A percentile compares a stretch with the other conserved stretches of the same genome.
These are phyloP conservation scores for Exophiala oligosperma DNA, from an alignment of 2,329 filamentous ascomycete genomes.

Conservation along the genomic window DNA sequence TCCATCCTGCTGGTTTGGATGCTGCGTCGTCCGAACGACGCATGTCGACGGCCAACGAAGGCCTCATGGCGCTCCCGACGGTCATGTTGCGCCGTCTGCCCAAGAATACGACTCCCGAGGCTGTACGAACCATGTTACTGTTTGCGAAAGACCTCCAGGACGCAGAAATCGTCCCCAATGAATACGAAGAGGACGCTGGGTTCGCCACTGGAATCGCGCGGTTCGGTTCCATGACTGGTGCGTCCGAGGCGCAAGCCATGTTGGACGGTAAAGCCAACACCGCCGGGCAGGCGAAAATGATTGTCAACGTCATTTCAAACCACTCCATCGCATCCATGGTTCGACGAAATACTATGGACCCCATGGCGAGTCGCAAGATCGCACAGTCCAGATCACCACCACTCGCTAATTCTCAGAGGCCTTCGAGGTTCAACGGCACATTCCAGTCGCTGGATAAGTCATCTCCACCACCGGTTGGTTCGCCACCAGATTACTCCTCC, in stretches of 20 bases:
- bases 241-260: constrained; percentile 59
- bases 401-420: constrained; percentile 48
- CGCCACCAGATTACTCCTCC: constrained; percentile 52
- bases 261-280: constrained; percentile 64
- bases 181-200: constrained; percentile 57
- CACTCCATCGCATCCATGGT: constrained; percentile 35
- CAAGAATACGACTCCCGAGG: constrained; percentile 57
- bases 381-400: constrained; percentile 31
- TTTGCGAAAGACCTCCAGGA: constrained; percentile 65
- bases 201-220: constrained; percentile 60
- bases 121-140: constrained; percentile 63
- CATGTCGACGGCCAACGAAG: constrained; percentile 29
- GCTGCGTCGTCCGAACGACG: constrained; percentile 20
- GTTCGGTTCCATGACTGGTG: constrained; percentile 58
- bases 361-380: constrained; percentile 41
- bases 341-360: constrained; percentile 56
- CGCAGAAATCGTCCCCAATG: constrained; percentile 56
- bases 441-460: constrained; percentile 61
- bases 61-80: constrained; percentile 31
- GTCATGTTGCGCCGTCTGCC: constrained; percentile 62
- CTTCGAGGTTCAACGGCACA: constrained; percentile 61
- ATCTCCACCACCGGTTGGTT: constrained; percentile 46
- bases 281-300: constrained; percentile 60
- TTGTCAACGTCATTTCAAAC: constrained; percentile 52
- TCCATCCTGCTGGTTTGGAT: constrained; percentile 18